phyloP scores from a whole-genome alignment of 305 asterid species.

The Rubia peregrina region DNA sequence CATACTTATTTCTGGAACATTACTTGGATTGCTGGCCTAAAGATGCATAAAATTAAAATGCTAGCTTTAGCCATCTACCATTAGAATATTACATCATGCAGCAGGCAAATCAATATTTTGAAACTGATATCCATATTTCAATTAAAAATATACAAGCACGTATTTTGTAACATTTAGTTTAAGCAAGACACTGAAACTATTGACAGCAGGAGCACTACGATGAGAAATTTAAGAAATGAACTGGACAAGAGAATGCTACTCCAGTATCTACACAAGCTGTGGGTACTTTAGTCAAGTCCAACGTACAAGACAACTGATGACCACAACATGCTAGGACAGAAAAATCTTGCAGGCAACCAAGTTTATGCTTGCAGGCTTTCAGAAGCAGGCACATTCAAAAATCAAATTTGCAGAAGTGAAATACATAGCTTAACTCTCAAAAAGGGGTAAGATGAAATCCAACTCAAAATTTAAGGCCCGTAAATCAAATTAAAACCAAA shows the following conservation, averaged over 20 bases:
- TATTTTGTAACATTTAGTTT: background rate
- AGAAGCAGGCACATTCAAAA: background rate
- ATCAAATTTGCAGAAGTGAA: background rate
- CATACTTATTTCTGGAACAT: conserved; percentile 48
- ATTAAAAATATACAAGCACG: background rate
- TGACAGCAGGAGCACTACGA: background rate
- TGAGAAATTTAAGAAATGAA: no score
- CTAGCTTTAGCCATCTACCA: background rate
- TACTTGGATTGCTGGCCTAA: conserved; percentile 50
- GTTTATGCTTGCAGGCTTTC: background rate
- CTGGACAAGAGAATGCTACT: background rate
- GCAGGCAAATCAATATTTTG: background rate
- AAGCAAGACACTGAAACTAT: background rate
- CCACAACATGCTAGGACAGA: background rate
- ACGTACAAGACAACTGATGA: background rate
- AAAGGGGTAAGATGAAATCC: background rate
- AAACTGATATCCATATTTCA: background rate
- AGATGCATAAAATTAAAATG: conserved; percentile 1
- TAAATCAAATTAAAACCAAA: background rate
- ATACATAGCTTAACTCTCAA: background rate
- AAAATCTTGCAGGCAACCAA: background rate
- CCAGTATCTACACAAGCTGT: background rate
- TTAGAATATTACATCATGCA: background rate
- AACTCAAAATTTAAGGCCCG: background rate
- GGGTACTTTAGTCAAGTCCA: background rate